Evolutionary conservation across 2,329 filamentous ascomycete genomes (phyloP).

Genomic region (Pyrenophora seminiperda): DNA sequence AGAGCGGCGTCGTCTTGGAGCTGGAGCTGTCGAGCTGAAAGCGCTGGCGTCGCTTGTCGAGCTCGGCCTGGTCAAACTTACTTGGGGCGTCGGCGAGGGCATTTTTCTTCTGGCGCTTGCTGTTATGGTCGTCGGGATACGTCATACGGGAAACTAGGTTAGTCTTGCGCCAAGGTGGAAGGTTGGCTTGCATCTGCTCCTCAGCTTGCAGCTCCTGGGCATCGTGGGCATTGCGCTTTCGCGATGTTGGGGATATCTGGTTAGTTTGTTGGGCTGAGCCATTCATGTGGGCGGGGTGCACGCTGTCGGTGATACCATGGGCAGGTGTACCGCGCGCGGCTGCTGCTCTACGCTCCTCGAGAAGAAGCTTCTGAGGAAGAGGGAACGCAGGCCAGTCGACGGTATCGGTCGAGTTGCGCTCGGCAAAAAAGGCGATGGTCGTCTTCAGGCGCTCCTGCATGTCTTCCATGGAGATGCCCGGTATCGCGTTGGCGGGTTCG

Average conservation of each 20-base stretch:
- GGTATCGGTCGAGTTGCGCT: constrained; percentile 70
- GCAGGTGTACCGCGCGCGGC: constrained; percentile 25
- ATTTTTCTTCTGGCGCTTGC: constrained; percentile 56
- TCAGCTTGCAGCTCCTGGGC: constrained; percentile 57
- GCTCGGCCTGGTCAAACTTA: constrained; percentile 86
- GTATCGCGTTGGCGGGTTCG: constrained; percentile 65
- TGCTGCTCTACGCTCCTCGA: constrained; percentile 59
- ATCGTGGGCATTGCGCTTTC: constrained; percentile 81
- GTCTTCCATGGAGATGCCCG: constrained; percentile 60
- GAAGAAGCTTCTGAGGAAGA: constrained; percentile 82
- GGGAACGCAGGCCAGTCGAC: constrained; percentile 85
- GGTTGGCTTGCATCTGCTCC: constrained; percentile 57
- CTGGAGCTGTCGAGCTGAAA: constrained; percentile 66
- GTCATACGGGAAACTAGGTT: constrained; percentile 77
- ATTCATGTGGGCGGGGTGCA: constrained; percentile 23
- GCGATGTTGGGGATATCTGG: constrained; percentile 55
- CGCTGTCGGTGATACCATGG: constrained; percentile 39
- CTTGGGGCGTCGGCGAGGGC: constrained; percentile 64
- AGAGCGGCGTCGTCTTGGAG: constrained; percentile 60
- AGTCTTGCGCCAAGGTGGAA: constrained; percentile 75
- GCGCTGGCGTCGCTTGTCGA: constrained; percentile 87
- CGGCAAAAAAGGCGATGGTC: constrained; percentile 82
- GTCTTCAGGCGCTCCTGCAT: constrained; percentile 85
- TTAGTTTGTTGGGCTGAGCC: constrained; percentile 35
- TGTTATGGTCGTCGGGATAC: constrained; percentile 56